These are phyloP conservation scores for Phaseolus coccineus DNA, from an alignment of 331 rosid genomes.

Conservation along the genomic window DNA sequence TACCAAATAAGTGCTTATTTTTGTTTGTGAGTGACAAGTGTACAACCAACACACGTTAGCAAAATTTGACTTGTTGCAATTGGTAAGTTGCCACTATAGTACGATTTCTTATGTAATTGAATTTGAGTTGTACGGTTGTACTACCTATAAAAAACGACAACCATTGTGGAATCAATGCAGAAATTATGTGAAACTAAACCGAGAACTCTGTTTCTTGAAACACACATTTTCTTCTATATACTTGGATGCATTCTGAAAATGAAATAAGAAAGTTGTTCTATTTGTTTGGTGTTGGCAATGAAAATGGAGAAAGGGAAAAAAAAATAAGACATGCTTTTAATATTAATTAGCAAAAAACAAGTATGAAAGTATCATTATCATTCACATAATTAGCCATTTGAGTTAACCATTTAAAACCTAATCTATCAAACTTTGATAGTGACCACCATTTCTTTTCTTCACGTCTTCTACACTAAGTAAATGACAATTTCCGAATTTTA, in stretches of 20 bases:
- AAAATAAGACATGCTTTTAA: neutral
- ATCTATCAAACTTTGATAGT: neutral
- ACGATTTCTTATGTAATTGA: neutral
- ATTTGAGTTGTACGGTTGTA: conserved; percentile 6
- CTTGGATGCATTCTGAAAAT: neutral
- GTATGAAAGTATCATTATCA: neutral
- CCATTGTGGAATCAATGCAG: neutral
- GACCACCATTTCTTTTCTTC: neutral
- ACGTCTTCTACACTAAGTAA: neutral
- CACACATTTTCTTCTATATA: neutral
- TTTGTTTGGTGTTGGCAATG: neutral
- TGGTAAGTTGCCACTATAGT: neutral
- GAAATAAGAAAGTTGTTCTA: neutral
- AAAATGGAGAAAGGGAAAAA: neutral
- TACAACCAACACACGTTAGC: neutral
- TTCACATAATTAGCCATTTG: neutral
- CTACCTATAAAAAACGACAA: neutral
- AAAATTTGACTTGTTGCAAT: neutral
- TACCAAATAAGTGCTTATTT: too few relatives aligned
- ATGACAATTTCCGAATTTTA: neutral
- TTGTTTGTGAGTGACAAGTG: too few relatives aligned
- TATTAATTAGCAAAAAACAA: neutral
- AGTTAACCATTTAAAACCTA: neutral
- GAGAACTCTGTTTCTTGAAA: neutral
- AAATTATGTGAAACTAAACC: neutral